These are phyloP conservation scores for Sarocladium strictum DNA, from an alignment of 2,329 filamentous ascomycete species.

Conservation along the genomic window DNA sequence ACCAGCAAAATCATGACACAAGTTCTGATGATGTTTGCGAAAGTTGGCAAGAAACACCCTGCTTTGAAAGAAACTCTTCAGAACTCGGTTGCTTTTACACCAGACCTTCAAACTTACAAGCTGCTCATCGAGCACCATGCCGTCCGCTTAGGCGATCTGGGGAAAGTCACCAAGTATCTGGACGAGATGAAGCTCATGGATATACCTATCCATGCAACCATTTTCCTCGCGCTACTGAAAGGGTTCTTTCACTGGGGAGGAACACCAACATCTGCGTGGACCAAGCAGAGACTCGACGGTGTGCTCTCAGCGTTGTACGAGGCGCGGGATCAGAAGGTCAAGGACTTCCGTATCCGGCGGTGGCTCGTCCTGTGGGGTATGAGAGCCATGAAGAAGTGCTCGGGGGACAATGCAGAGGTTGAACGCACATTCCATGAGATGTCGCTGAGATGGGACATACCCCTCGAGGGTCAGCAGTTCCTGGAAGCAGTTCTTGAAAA, in stretches of 20 bases:
- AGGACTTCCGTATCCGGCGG: slow-evolving; percentile 45
- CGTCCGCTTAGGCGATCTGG: slow-evolving; percentile 61
- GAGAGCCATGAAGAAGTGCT: slow-evolving; percentile 57
- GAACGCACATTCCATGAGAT: slow-evolving; percentile 48
- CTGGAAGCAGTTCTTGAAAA: slow-evolving; percentile 40
- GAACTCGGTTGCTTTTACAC: slow-evolving; percentile 57
- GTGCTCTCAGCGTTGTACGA: slow-evolving; percentile 61
- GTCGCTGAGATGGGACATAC: slow-evolving; percentile 40
- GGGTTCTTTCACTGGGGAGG: slow-evolving; percentile 74
- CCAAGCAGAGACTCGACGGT: slow-evolving; percentile 56
- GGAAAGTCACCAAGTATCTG: slow-evolving; percentile 64
- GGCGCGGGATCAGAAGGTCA: slow-evolving; percentile 38
- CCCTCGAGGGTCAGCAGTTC: slow-evolving; percentile 34
- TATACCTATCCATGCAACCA: slow-evolving; percentile 64
- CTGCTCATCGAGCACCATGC: slow-evolving; percentile 74
- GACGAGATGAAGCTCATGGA: slow-evolving; percentile 71
- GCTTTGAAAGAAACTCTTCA: slow-evolving; percentile 51
- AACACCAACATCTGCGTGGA: slow-evolving; percentile 62
- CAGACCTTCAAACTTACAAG: slow-evolving; percentile 73
- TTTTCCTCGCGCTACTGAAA: slow-evolving; percentile 77
- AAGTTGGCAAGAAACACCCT: slow-evolving; percentile 48
- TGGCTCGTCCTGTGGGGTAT: slow-evolving; percentile 59
- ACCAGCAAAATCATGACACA: slow-evolving; percentile 45
- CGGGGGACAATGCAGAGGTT: slow-evolving; percentile 43
- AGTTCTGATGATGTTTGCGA: slow-evolving; percentile 52